A percentile compares a stretch with the other conserved stretches of the same genome.
phyloP scores from a whole-genome alignment of 2,329 filamentous ascomycete species.

The Diaporthe helianthi region DNA sequence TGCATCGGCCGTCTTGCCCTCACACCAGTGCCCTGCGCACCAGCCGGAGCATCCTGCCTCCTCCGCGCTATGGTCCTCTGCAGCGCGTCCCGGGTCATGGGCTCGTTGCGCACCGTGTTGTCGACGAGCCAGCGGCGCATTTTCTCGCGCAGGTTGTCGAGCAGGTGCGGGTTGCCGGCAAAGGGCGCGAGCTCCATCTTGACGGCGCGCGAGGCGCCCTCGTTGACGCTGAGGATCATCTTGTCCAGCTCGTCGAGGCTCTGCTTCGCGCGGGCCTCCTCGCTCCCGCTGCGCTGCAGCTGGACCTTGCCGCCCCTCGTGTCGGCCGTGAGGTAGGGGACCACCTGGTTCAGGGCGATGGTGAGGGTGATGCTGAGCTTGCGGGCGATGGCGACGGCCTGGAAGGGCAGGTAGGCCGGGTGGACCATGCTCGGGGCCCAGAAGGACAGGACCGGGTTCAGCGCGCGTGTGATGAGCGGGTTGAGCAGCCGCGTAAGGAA shows the following conservation, averaged over 20 bases:
- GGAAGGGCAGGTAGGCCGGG: constrained; percentile 81
- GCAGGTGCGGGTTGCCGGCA: constrained; percentile 70
- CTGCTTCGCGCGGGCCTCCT: constrained; percentile 59
- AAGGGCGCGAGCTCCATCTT: constrained; percentile 84
- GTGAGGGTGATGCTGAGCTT: constrained; percentile 80
- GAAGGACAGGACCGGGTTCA: constrained; percentile 45
- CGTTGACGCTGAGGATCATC: constrained; percentile 65
- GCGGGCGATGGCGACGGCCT: constrained; percentile 77
- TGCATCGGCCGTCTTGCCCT: constrained; percentile 22
- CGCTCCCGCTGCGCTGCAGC: constrained; percentile 46
- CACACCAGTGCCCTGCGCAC: constrained; percentile 59
- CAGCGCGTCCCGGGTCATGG: constrained; percentile 82
- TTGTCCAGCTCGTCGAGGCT: constrained; percentile 72
- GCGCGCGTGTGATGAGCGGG: constrained; percentile 44
- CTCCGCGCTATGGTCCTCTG: constrained; percentile 69
- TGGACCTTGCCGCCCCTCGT: constrained; percentile 43
- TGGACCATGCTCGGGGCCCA: constrained; percentile 51
- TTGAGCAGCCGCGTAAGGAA: constrained; percentile 54
- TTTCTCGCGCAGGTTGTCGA: constrained; percentile 70
- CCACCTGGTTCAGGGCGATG: constrained; percentile 83
- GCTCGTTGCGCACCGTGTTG: constrained; percentile 80
- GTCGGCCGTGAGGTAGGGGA: constrained; percentile 65
- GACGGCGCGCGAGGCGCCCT: constrained; percentile 74
- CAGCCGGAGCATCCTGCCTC: constrained; percentile 67
- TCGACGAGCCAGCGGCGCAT: constrained; percentile 89